Percentiles rank a stretch among this genome's conserved stretches.
These are phyloP conservation scores for Tolypocladium amazonense DNA, from an alignment of 2,329 filamentous ascomycete species.

Conservation along the genomic window DNA sequence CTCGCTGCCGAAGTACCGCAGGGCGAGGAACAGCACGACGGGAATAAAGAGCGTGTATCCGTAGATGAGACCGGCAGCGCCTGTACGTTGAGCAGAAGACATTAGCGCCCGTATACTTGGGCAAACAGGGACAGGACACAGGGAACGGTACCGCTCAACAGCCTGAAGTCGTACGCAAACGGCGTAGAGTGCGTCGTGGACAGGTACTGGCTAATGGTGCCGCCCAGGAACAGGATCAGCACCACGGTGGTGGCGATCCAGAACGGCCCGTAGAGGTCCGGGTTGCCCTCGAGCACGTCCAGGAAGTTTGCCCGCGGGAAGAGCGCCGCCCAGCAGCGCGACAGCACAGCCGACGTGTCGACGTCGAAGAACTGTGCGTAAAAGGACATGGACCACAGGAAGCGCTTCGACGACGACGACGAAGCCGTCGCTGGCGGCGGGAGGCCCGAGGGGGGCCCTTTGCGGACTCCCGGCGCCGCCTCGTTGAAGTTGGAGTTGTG, in stretches of 20 bases:
- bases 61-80: constrained; percentile 85
- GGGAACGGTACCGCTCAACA: constrained; percentile 60
- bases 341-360: constrained; percentile 80
- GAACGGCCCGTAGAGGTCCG: constrained; percentile 91
- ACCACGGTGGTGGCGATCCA: constrained; percentile 99
- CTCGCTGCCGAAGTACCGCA: constrained; percentile 94
- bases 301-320: constrained; percentile 92
- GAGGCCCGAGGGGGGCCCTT: constrained; percentile 38
- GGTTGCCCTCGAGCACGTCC: constrained; percentile 92
- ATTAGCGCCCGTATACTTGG: not conserved
- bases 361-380: constrained; percentile 99
- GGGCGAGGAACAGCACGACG: constrained; percentile 70
- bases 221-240: constrained; percentile 87
- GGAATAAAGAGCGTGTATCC: constrained; percentile 89
- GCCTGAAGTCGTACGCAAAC: constrained; percentile 84
- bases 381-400: constrained; percentile 85
- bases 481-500: constrained; percentile 82
- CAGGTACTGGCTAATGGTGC: constrained; percentile 88
- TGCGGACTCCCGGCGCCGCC: constrained; percentile 36
- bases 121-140: not conserved
- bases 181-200: constrained; percentile 55
- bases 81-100: constrained; percentile 21
- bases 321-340: constrained; percentile 78
- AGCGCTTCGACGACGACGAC: constrained; percentile 58
- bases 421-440: constrained; percentile 46